phyloP scores from a whole-genome alignment of 1,284 basidiomycete genomes.

The Boletellus dicymbophilus region DNA sequence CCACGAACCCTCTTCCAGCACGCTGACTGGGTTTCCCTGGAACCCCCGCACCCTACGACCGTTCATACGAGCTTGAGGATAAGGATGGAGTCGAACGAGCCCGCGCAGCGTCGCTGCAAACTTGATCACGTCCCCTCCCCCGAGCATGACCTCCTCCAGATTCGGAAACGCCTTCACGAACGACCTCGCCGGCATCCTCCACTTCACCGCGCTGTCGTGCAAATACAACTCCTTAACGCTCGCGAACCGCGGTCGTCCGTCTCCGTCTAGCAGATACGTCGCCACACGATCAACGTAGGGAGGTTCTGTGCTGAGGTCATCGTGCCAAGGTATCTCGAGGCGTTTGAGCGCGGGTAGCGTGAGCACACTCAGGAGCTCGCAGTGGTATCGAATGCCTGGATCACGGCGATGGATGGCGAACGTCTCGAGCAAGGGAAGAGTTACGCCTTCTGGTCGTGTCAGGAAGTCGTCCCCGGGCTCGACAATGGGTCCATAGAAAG shows the following conservation, averaged over 20 bases:
- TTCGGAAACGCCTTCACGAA: conserved; percentile 22
- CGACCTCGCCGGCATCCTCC: conserved; percentile 19
- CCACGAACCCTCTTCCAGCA: conserved; percentile 17
- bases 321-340: conserved; percentile 26
- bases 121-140: conserved; percentile 12
- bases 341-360: conserved; percentile 13
- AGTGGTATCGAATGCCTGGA: conserved; percentile 20
- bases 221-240: conserved; percentile 16
- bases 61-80: no score
- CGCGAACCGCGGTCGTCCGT: conserved; percentile 16
- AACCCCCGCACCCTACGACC: no score
- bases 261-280: conserved; percentile 12
- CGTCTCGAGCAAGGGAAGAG: conserved; percentile 11
- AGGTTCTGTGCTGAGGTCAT: conserved; percentile 14
- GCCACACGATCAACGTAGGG: conserved; percentile 5
- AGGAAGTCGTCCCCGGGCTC: conserved; percentile 14
- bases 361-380: conserved; percentile 16
- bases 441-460: not conserved
- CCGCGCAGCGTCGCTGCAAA: conserved; percentile 18
- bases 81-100: no score
- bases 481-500: conserved; percentile 24
- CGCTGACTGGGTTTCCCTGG: no score
- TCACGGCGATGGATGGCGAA: conserved; percentile 19
- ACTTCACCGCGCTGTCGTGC: conserved; percentile 13
- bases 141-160: conserved; percentile 16